A percentile compares a stretch with the other conserved stretches of the same genome.
Evolutionary conservation across 2,329 filamentous ascomycete species (phyloP).

Genomic region (Cladosporium sp.): DNA sequence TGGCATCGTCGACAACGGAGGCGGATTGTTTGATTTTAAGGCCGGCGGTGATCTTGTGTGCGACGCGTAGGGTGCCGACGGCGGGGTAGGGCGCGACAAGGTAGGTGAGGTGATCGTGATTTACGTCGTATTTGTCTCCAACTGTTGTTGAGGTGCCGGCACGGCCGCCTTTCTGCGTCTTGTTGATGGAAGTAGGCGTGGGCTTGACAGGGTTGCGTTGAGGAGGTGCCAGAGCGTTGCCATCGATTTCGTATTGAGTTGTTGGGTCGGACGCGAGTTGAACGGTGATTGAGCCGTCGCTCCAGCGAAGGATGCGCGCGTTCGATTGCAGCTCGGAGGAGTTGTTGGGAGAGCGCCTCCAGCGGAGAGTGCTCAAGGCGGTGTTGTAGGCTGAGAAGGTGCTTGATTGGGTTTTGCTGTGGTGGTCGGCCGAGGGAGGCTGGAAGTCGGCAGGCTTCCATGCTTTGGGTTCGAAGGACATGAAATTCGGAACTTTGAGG

Average conservation of each 20-base stretch:
- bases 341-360: constrained; percentile 61
- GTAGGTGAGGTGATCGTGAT: constrained; percentile 71
- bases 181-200: constrained; percentile 39
- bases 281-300: constrained; percentile 70
- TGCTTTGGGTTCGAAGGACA: constrained; percentile 62
- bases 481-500: constrained; percentile 66
- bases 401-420: constrained; percentile 42
- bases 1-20: constrained; percentile 64
- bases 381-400: constrained; percentile 58
- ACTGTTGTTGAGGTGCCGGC: constrained; percentile 11
- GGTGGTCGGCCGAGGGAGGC: constrained; percentile 56
- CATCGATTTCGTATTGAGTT: constrained; percentile 69
- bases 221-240: constrained; percentile 63
- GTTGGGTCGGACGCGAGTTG: constrained; percentile 63
- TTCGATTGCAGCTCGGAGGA: constrained; percentile 68
- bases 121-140: constrained; percentile 56
- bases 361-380: constrained; percentile 64
- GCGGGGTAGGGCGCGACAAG: constrained; percentile 66
- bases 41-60: constrained; percentile 71
- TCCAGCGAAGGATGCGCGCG: constrained; percentile 70
- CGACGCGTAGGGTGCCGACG: constrained; percentile 64
- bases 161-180: constrained; percentile 30
- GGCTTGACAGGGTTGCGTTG: constrained; percentile 46
- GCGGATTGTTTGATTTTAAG: constrained; percentile 65
- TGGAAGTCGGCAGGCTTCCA: constrained; percentile 64